Base-by-base conservation (phyloP, 495 filamentous ascomycete genomes). In the Schizothecium vesticola region DNA sequence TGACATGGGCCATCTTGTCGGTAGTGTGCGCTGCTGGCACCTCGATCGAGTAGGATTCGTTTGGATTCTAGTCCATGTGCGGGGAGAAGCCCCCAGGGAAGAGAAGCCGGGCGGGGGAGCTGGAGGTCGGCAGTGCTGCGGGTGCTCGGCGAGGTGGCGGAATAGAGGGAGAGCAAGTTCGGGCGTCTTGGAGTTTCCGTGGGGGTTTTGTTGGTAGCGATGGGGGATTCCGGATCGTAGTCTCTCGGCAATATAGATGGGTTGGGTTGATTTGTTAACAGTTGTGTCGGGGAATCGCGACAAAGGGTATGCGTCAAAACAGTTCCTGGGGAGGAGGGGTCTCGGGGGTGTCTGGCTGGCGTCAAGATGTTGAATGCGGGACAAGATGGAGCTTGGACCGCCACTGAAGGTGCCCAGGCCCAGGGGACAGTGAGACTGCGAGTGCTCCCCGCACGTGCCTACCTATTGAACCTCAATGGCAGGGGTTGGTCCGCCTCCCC, bases 1-100 rank as follows among this genome's bases (percentile, higher is more conserved):
- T 36, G 6, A 64, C 22, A 62, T 24, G 59, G 58, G 65, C 67
- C 71, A 75, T 75, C 56, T 58, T 69, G 59, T 55, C 25, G 67
- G 56, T 9, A 16, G 58, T 28, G 43, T 24, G 58, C 13, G 58
- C 22, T 28, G 22, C 56, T 28, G 58, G 23, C 13, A 8, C 13
- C 19, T 19, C 16, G 43, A 51, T 8, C 43, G 43, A 3, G 19
- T n/a, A 8, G 43, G 19, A 8, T 6, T 19, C 19, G 43, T 8
- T 8, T 12, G 19, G 19, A 1, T 51, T 8, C 43, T 51, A 51
- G 43, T 6, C 19, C 43, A 51, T 51, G 13, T 51, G 43, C 43
- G 8, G 5, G 43, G 8, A 8, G 43, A 51, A 7, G 5, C 16
- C 33, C 43, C 43, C 43, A 51, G 7, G 43, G 5, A 51, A 51